These are phyloP conservation scores for Xylaria longipes DNA, from an alignment of 495 filamentous ascomycete species.

Conservation along the genomic window DNA sequence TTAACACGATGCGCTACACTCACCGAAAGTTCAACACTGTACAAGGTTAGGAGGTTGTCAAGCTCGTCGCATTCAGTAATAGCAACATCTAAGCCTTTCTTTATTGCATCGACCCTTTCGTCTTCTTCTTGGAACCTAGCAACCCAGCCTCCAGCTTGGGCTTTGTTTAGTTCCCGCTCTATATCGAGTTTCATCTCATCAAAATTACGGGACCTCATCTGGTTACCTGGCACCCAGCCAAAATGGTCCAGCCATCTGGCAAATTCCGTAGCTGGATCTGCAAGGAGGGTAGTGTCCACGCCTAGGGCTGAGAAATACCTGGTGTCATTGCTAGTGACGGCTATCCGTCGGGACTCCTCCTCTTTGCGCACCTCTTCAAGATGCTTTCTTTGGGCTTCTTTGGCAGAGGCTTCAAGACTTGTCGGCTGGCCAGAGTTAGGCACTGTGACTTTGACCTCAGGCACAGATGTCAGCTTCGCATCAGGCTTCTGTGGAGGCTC, in stretches of 20 bases:
- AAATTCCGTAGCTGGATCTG: conserved; percentile 68
- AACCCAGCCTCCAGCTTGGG: conserved; percentile 93
- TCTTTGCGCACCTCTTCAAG: conserved; percentile 43
- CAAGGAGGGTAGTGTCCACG: conserved; percentile 72
- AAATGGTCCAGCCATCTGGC: conserved; percentile 84
- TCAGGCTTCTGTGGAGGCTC: conserved; percentile 42
- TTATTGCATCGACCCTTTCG: conserved; percentile 82
- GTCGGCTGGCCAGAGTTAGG: conserved; percentile 45
- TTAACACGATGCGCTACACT: conserved; percentile 42
- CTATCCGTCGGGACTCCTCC: conserved; percentile 57
- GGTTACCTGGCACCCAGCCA: conserved; percentile 80
- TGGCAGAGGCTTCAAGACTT: conserved; percentile 48
- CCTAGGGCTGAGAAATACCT: conserved; percentile 81
- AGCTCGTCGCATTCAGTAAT: conserved; percentile 95
- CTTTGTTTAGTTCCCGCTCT: conserved; percentile 83
- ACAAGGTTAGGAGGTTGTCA: conserved; percentile 89
- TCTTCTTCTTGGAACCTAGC: conserved; percentile 87
- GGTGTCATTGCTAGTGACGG: conserved; percentile 73
- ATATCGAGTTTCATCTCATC: conserved; percentile 84
- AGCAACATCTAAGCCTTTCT: conserved; percentile 81
- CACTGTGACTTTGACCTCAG: conserved; percentile 58
- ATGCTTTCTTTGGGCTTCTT: conserved; percentile 50
- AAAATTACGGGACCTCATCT: conserved; percentile 72
- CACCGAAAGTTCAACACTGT: conserved; percentile 92
- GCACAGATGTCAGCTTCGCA: conserved; percentile 46